Evolutionary conservation across 352 stramenopile genomes (phyloP), one percentile per base, ranked within the genome.

Genomic region (Peronospora tabacina): DNA sequence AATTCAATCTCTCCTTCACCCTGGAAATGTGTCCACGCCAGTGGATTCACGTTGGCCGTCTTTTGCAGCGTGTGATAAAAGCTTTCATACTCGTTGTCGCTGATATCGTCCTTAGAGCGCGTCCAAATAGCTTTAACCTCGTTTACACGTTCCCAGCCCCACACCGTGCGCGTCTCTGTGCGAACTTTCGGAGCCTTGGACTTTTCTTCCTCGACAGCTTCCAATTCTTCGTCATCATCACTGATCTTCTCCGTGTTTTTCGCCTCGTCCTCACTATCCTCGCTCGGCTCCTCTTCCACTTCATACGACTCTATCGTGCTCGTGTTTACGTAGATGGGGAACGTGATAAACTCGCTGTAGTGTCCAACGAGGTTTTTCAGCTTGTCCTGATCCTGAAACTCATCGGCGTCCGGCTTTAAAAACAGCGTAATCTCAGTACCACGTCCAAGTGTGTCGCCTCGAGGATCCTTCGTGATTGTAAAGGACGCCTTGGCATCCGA

Each of bases 321-420:
- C 58, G 95, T 82, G 59, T 97, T 84, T n/a, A 99, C 68, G 64
- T 97, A 98, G 64, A 99, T 99, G 2, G 97, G 97, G 74, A 99
- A 98, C 24, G 82, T 98, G 53, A 99, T 98, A 76, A 99, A 99
- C 79, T 99, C 97, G 19, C 92, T 98, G 79, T 99, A 99, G 62
- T 96, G 93, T 40, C 91, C 76, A 32, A 99, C 90, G 17, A 99
- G 75, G 11, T 75, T 63, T 66, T 98, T 95, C 43, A 99, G 81
- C 57, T 95, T 95, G 55, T 93, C 68, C 54, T 97, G 76, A 45
- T 97, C 85, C 29, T 97, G 66, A 71, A 98, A 98, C 71, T 99
- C 94, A 15, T 82, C 75, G 10, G 95, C 94, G 61, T 99, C 97
- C 55, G 98, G 92, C 75, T 99, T 99, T 12, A 99, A 82, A 65